These are phyloP conservation scores for Ceratocystis cubensis DNA, from an alignment of 2,329 filamentous ascomycete species.

Conservation along the genomic window DNA sequence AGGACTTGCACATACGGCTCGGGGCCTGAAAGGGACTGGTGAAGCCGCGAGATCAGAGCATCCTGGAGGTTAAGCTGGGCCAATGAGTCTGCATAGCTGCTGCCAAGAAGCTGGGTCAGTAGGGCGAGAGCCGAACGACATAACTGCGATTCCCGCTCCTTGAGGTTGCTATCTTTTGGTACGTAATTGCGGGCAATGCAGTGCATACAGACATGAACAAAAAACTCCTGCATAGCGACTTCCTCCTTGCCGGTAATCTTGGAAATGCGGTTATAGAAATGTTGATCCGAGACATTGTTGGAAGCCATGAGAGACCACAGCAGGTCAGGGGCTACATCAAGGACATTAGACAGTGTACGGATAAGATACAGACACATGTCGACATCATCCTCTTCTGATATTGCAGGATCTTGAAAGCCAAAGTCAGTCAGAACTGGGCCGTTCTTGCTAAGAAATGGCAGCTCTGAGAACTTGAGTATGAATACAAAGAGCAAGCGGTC, in stretches of 20 bases:
- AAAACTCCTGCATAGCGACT: conserved; percentile 53
- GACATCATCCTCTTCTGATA: conserved; percentile 52
- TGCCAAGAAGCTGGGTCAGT: conserved; percentile 55
- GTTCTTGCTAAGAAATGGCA: conserved; percentile 37
- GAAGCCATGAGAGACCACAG: conserved; percentile 60
- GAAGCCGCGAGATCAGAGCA: conserved; percentile 55
- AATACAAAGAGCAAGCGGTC: conserved; percentile 53
- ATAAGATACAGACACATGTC: conserved; percentile 70
- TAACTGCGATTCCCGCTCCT: conserved; percentile 49
- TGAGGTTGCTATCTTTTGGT: conserved; percentile 27
- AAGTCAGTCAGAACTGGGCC: conserved; percentile 12
- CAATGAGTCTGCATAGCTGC: conserved; percentile 47
- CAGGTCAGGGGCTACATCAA: conserved; percentile 54
- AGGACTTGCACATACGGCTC: conserved; percentile 65
- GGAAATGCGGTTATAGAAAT: conserved; percentile 31
- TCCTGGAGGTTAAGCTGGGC: conserved; percentile 56
- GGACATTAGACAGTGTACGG: conserved; percentile 57
- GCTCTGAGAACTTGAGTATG: conserved; percentile 43
- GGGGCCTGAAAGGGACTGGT: conserved; percentile 44
- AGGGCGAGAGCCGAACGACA: conserved; percentile 59
- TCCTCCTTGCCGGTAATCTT: conserved; percentile 40
- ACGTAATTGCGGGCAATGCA: conserved; percentile 41
- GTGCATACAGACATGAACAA: conserved; percentile 52
- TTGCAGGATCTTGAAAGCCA: conserved; percentile 13
- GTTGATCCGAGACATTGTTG: conserved; percentile 41